Percentiles rank a stretch among this genome's conserved stretches.
Evolutionary conservation across 495 filamentous ascomycete genomes (phyloP).

Genomic region (Penicillium robsamsonii): DNA sequence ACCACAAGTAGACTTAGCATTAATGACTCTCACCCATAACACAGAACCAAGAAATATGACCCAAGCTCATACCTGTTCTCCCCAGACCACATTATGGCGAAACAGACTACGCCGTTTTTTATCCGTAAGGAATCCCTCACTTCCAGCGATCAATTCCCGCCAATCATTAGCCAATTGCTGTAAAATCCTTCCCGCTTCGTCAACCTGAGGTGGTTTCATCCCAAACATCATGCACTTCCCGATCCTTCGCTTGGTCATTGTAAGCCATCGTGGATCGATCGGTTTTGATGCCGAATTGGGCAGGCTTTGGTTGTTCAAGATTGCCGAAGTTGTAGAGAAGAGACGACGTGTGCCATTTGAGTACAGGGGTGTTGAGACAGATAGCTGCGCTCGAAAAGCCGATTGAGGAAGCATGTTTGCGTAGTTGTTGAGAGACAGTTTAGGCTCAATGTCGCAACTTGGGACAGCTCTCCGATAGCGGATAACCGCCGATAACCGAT

Average conservation of each 20-base stretch:
- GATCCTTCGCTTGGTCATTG: slow-evolving; percentile 67
- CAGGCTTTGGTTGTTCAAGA: slow-evolving; percentile 8
- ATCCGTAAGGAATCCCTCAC: slow-evolving; percentile 77
- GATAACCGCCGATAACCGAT: slow-evolving; percentile 13
- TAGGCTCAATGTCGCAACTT: background rate
- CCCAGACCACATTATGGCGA: slow-evolving; percentile 78
- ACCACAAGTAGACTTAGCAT: slow-evolving; percentile 10
- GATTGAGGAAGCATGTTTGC: slow-evolving; percentile 23
- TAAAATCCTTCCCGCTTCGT: slow-evolving; percentile 60
- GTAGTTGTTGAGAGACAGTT: slow-evolving; percentile 10
- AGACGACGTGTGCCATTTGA: slow-evolving; percentile 12
- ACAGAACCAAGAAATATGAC: background rate
- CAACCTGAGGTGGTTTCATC: slow-evolving; percentile 56
- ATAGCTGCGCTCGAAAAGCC: slow-evolving; percentile 20
- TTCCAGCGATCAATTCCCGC: slow-evolving; percentile 72
- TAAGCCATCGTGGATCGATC: slow-evolving; percentile 67
- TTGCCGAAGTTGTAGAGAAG: slow-evolving; percentile 25
- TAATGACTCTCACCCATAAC: slow-evolving; percentile 4
- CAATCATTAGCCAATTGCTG: slow-evolving; percentile 67
- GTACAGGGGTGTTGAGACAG: slow-evolving; percentile 2
- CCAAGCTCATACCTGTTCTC: slow-evolving; percentile 69
- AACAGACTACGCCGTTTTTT: slow-evolving; percentile 63
- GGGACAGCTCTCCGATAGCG: background rate
- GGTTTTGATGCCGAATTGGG: slow-evolving; percentile 12
- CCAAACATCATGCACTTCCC: slow-evolving; percentile 85